Evolutionary conservation across 78 protist species (phyloP).

Genomic region (Parvularia atlantis): DNA sequence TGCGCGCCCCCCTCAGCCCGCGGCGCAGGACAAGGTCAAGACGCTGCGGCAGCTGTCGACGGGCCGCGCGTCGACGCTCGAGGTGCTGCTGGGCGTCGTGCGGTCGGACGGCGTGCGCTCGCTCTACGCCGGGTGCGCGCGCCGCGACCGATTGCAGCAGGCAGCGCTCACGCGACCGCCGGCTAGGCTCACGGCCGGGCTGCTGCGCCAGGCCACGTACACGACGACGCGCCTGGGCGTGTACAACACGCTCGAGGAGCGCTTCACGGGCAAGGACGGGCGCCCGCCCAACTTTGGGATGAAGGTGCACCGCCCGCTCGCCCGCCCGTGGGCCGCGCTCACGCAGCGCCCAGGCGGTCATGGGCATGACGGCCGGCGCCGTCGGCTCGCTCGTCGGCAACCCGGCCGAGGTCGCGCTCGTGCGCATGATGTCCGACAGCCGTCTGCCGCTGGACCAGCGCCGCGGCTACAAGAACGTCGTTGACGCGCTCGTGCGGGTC

Average conservation of each 20-base stretch:
- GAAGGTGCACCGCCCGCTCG: background rate
- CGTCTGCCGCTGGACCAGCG: conserved; percentile 16
- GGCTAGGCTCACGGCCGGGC: conserved; percentile 12
- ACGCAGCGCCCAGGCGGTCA: background rate
- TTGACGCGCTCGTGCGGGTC: conserved; percentile 54
- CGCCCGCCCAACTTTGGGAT: background rate
- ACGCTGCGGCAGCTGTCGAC: background rate
- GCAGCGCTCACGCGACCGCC: background rate
- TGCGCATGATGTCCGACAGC: conserved; percentile 42
- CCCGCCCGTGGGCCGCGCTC: background rate
- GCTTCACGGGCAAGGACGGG: background rate
- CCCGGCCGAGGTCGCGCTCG: conserved; percentile 35
- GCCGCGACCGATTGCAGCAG: background rate
- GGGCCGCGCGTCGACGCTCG: background rate
- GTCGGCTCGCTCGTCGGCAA: conserved; percentile 19
- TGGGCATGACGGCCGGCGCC: conserved; percentile 20
- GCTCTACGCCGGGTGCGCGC: conserved; percentile 9
- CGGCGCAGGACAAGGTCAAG: conserved; percentile 6
- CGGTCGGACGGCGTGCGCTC: conserved; percentile 7
- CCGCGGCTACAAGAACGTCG: conserved; percentile 50
- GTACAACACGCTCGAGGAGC: background rate
- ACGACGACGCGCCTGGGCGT: conserved; percentile 27
- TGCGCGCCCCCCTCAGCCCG: no score
- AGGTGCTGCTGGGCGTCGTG: background rate
- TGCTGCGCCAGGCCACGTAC: conserved; percentile 30